A percentile compares a stretch with the other conserved stretches of the same genome.
phyloP scores from a whole-genome alignment of 441 rosid genomes.

The Cnidoscolus chayamansa region DNA sequence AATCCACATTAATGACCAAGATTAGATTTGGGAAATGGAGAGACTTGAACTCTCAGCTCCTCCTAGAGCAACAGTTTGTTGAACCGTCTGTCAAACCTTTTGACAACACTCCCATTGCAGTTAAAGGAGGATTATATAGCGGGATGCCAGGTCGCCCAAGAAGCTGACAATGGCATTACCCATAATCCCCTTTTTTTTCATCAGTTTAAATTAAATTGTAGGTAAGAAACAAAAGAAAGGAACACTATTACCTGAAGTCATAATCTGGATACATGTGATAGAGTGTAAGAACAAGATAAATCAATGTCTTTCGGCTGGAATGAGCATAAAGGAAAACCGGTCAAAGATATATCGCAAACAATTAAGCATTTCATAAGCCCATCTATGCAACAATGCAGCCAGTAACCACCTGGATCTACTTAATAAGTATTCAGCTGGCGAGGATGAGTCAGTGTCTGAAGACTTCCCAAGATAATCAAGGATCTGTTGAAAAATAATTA shows the following conservation, averaged over 20 bases:
- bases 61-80: conserved; percentile 70
- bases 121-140: conserved; percentile 53
- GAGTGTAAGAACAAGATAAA: conserved; percentile 89
- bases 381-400: neutral
- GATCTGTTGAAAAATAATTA: conserved; percentile 46
- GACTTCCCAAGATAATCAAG: conserved; percentile 88
- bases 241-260: conserved; percentile 81
- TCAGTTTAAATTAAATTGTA: neutral
- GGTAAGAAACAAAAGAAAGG: conserved; percentile 16
- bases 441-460: conserved; percentile 70
- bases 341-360: conserved; percentile 24
- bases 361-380: conserved; percentile 14
- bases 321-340: conserved; percentile 26
- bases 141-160: conserved; percentile 93
- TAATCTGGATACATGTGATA: conserved; percentile 90
- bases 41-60: conserved; percentile 99
- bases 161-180: conserved; percentile 98
- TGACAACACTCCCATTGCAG: conserved; percentile 96
- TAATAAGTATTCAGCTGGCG: conserved; percentile 68
- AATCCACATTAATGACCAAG: conserved; percentile 15
- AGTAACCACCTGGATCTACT: conserved; percentile 80
- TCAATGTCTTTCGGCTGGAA: conserved; percentile 91
- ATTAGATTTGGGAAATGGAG: conserved; percentile 87
- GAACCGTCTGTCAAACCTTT: conserved; percentile 94
- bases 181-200: conserved; percentile 66